Evolutionary conservation across 169 alveolate species (phyloP), one percentile per base, ranked within the genome.

Genomic region (Sarcocystis neurona): DNA sequence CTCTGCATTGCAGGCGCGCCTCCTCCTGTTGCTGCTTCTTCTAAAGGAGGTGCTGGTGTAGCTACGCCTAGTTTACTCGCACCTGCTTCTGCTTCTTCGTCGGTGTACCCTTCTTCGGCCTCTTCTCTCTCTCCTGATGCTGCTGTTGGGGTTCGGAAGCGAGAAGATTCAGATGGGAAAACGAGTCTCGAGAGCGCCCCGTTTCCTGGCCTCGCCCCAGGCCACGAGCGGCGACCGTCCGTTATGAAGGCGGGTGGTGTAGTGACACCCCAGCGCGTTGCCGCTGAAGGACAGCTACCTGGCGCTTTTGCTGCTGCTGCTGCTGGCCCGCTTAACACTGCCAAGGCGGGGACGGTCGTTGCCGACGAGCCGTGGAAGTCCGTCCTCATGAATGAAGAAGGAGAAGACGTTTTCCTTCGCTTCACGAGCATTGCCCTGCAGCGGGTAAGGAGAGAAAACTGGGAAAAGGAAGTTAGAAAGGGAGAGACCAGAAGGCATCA

Each of bases 131-230:
- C n/a, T n/a, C n/a, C n/a, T n/a, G n/a, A n/a, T n/a, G n/a, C n/a
- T n/a, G n/a, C n/a, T n/a, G n/a, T n/a, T n/a, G n/a, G n/a, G n/a
- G n/a, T n/a, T n/a, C n/a, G n/a, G n/a, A n/a, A n/a, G n/a, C n/a
- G n/a, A n/a, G n/a, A n/a, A n/a, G n/a, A n/a, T n/a, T n/a, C n/a
- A n/a, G n/a, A n/a, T n/a, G n/a, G n/a, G n/a, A n/a, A n/a, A 60
- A 20, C 30, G 58, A 34, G 74, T n/a, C 50, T 88, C 44, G 91
- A 88, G 41, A 48, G 79, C 48, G 72, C 87, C 1, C 91, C 91
- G 15, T 88, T 88, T 46, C 91, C 91, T 27, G 91, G 91, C 32
- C 91, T 88, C 41, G 91, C 85, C 63, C 91, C 91, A 18, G 91
- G 91, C 8, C 91, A 88, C 44, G 91, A 88, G 41, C 87, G 91